A percentile compares a stretch with the other conserved stretches of the same genome.
Evolutionary conservation across 1,284 basidiomycete species (phyloP).

Genomic region (Phellopilus nigrolimitatus): DNA sequence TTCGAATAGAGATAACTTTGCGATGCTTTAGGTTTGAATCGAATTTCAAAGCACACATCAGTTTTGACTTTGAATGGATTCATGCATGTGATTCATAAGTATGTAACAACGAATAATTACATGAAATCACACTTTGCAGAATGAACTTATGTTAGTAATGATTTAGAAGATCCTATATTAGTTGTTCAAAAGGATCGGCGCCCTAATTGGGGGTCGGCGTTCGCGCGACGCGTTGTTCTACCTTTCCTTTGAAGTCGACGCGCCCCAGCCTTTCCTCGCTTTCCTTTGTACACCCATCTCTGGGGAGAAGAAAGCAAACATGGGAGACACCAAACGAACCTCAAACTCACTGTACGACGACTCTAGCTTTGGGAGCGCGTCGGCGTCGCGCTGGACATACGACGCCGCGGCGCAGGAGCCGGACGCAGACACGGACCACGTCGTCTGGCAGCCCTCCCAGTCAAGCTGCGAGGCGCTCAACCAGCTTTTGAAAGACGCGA

Average conservation of each 20-base stretch:
- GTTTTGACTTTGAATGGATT: too few relatives aligned
- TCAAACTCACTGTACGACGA: not conserved
- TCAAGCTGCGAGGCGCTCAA: conserved; percentile 10
- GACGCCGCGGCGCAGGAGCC: conserved; percentile 1
- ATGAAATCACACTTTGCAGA: too few relatives aligned
- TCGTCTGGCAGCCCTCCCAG: conserved; percentile 17
- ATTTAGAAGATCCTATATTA: too few relatives aligned
- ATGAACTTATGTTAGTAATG: too few relatives aligned
- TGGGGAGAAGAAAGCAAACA: not conserved
- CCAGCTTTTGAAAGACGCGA: conserved; percentile 10
- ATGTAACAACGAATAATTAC: too few relatives aligned
- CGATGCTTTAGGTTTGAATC: too few relatives aligned
- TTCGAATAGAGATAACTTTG: too few relatives aligned
- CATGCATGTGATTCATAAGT: too few relatives aligned
- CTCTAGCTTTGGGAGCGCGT: not conserved
- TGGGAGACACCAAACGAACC: not conserved
- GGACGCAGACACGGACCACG: conserved; percentile 7
- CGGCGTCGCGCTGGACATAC: conserved; percentile 4
- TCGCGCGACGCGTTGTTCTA: not conserved
- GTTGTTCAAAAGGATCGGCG: not conserved
- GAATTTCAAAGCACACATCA: too few relatives aligned
- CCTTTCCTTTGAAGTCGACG: not conserved
- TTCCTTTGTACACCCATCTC: not conserved
- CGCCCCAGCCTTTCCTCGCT: not conserved
- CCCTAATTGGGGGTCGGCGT: not conserved